Evolutionary conservation across 352 stramenopile genomes (phyloP), one percentile per base, ranked within the genome.

Genomic region (Lagenidium giganteum): DNA sequence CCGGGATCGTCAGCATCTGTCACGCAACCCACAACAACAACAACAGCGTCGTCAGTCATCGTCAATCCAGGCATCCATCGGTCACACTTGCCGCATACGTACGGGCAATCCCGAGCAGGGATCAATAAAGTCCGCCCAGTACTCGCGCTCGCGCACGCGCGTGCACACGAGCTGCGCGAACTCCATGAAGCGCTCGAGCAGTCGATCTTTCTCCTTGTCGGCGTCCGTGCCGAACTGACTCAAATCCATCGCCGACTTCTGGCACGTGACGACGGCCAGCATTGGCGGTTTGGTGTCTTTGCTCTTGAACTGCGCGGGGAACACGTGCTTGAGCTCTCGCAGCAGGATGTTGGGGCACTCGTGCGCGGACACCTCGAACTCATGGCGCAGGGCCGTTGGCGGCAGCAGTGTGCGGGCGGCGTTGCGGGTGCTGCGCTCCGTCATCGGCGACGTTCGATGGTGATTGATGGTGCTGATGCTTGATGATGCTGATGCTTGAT

Each of bases 111-210:
- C 95, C 8, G 87, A 98, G 67, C 95, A 98, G 18, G 95, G 95
- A 75, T 98, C 95, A 62, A 98, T 98, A 60, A 95, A 98, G 70
- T 98, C 95, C 13, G 92, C 93, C 93, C 93, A 98, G 63, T 85
- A 96, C 13, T 87, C 76, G 25, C 64, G 67, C 18, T 61, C 65
- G 30, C 81, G 63, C 18, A 98, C 58, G 39, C 69, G 57, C 9
- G 91, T 58, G 42, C 75, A 90, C 16, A 98, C 61, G 27, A 81
- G 62, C 42, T 93, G 73, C 23, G 91, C 93, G 58, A 98, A 98
- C 21, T 70, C 77, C 24, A 97, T 72, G 54, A 98, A 98, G n/a
- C 78, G 83, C 62, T 98, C 96, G 1, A 98, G 79, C n/a, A 97
- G 69, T 22, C 90, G 72, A 70, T 98, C 93, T 54, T 98, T 98